Evolutionary conservation across 202 grass and related monocot genomes (phyloP), one percentile per base, ranked within the genome.

Genomic region (Eragrostis tef): DNA sequence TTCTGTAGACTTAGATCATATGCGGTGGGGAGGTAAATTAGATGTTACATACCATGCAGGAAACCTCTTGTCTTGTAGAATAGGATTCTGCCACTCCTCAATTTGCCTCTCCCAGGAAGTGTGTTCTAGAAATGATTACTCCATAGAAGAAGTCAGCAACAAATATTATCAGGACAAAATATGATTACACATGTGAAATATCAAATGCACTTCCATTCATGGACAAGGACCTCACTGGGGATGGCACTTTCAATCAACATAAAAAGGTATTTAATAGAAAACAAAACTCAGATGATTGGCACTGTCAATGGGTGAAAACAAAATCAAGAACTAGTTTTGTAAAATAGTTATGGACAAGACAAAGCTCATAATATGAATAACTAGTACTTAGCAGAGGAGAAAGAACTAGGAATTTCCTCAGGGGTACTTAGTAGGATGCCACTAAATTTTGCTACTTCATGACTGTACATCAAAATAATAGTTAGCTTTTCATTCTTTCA

Each of bases 51-150:
- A 98, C 95, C 92, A 98, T 57, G 80, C 41, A 60, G 95, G 95
- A 82, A 94, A 57, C 73, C 88, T 94, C 79, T 84, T 76, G 70
- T 98, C 92, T 81, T 91, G 88, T 77, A 98, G 76, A 83, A 98
- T 91, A 91, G 90, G 90, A 64, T 71, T 88, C 78, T 98, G 95
- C 95, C 95, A 94, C 59, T 98, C 87, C 74, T 98, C 88, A 88
- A 98, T 98, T 82, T 91, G 86, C 31, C 17, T 75, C 71, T 98
- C 95, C 95, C 95, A 98, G 15, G 88, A 89, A 87, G 79, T 34
- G 87, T 91, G 92, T n/a, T 94, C 94, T 97, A 84, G 74, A 42
- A 81, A 41, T 60, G 86, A 19, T 79, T n/a, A 61, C 31, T 67
- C 45, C 11, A 86, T 27, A 67, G 61, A 77, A 42, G 26, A 75